phyloP scores from a whole-genome alignment of 306 rosid genomes.

The Dalbergia oliveri region DNA sequence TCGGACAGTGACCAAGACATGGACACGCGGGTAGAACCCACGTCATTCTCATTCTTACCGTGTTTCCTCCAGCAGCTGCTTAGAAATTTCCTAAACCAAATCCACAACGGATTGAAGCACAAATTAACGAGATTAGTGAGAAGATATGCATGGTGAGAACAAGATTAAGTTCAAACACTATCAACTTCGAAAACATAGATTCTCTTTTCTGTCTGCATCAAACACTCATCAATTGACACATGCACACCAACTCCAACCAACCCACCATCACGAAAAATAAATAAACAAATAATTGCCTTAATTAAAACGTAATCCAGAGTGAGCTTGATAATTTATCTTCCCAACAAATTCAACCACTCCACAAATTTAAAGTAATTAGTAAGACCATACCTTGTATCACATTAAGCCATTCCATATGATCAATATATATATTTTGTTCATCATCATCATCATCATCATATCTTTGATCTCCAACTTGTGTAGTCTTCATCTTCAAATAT shows the following conservation, averaged over 20 bases:
- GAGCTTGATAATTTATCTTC: background rate
- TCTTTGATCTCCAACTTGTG: background rate
- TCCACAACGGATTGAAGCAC: background rate
- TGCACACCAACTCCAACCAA: slow-evolving; percentile 8
- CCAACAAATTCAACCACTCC: slow-evolving; percentile 39
- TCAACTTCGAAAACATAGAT: background rate
- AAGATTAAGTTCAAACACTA: background rate
- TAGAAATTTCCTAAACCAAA: background rate
- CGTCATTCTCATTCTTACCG: background rate
- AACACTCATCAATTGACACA: background rate
- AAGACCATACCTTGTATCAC: background rate
- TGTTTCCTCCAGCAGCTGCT: background rate
- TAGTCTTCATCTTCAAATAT: slow-evolving; percentile 3
- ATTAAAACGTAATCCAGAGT: background rate
- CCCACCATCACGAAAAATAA: background rate
- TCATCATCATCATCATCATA: background rate
- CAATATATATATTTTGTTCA: background rate
- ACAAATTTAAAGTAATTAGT: background rate
- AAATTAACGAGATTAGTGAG: background rate
- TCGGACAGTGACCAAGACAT: too few species aligned
- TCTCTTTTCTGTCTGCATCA: background rate
- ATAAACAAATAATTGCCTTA: background rate
- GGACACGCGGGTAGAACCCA: too few species aligned
- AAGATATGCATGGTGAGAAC: background rate
- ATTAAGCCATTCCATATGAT: background rate